Conservation (phyloP, 2,329 filamentous ascomycete genomes). For the Sphaceloma murrayae region DNA sequence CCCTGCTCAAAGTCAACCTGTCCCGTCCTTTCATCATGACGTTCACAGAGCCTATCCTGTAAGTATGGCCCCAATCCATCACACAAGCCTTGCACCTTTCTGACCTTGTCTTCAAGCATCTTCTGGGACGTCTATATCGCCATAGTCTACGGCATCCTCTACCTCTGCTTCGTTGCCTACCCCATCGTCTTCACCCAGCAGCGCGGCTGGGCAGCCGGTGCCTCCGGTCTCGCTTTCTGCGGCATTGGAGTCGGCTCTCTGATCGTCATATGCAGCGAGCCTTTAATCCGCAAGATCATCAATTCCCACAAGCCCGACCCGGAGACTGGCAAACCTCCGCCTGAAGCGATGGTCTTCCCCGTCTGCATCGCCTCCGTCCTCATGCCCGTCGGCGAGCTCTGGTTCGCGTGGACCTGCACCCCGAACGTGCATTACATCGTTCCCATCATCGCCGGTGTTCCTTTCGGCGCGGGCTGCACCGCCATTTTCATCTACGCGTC, state of each 20-base stretch:
- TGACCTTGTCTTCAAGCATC: constrained; percentile 42
- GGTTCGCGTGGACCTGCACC: constrained; percentile 81
- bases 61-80: constrained; percentile 24
- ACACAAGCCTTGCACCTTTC: background rate
- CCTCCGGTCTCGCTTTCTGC: constrained; percentile 67
- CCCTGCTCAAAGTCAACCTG: constrained; percentile 64
- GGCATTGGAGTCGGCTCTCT: constrained; percentile 55
- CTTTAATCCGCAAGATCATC: constrained; percentile 66
- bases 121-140: constrained; percentile 64
- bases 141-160: constrained; percentile 75
- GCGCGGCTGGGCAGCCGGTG: constrained; percentile 66
- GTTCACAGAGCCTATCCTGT: constrained; percentile 78
- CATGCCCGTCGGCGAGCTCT: constrained; percentile 68
- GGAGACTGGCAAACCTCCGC: constrained; percentile 59
- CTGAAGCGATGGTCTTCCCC: constrained; percentile 72
- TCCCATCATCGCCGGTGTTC: constrained; percentile 67
- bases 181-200: constrained; percentile 69
- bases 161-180: constrained; percentile 84
- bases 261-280: constrained; percentile 47
- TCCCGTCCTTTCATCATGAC: constrained; percentile 68
- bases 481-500: constrained; percentile 72
- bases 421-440: constrained; percentile 77
- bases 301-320: constrained; percentile 66
- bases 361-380: constrained; percentile 69
- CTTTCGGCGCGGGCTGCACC: constrained; percentile 68